These are phyloP conservation scores for Beauveria sp. DNA, from an alignment of 2,329 filamentous ascomycete species.

Conservation along the genomic window DNA sequence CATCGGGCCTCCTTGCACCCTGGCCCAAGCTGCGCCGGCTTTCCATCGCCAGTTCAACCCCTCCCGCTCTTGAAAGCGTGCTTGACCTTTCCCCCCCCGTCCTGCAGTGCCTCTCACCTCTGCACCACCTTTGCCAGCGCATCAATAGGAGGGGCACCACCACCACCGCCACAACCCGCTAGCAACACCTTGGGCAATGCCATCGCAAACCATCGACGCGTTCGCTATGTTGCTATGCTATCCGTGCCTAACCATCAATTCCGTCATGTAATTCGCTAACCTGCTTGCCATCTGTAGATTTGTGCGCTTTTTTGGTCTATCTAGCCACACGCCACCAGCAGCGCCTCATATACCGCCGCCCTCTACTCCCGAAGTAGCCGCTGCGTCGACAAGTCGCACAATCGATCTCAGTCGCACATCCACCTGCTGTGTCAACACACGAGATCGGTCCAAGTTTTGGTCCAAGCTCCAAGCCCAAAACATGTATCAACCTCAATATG, in stretches of 20 bases:
- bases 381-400: slow-evolving; percentile 6
- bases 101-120: slow-evolving; percentile 1
- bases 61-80: neutral
- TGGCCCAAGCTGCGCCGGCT: neutral
- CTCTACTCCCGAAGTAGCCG: slow-evolving; percentile 11
- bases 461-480: slow-evolving; percentile 18
- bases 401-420: neutral
- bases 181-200: neutral
- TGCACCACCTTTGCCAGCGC: slow-evolving; percentile 10
- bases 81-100: neutral
- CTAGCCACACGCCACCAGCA: neutral
- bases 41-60: neutral
- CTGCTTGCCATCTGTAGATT: slow-evolving; percentile 1
- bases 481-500: slow-evolving; percentile 75
- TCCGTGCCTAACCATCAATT: neutral
- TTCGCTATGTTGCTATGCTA: neutral
- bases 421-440: slow-evolving; percentile 13
- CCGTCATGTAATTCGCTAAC: slow-evolving; percentile 9
- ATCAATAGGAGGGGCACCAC: slow-evolving; percentile 9
- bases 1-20: neutral
- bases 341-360: slow-evolving; percentile 8
- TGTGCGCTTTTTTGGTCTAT: neutral
- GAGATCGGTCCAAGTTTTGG: slow-evolving; percentile 16
- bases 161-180: slow-evolving; percentile 1
- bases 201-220: neutral